These are phyloP conservation scores for Paragyromitra xinjiangensis DNA, from an alignment of 495 filamentous ascomycete genomes.

Conservation along the genomic window DNA sequence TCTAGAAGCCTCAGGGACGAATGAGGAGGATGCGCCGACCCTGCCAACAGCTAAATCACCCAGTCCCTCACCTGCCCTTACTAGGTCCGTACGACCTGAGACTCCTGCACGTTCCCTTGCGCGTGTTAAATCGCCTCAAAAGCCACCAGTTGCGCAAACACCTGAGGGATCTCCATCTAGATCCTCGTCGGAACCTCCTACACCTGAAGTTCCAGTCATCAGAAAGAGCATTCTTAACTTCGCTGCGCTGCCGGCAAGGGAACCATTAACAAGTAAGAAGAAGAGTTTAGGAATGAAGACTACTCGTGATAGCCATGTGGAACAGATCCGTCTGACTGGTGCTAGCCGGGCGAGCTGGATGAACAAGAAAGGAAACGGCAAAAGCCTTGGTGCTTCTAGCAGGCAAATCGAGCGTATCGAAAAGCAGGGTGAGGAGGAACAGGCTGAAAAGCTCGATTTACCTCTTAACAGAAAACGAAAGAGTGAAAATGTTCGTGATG, in stretches of 20 bases:
- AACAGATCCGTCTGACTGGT: conserved; percentile 66
- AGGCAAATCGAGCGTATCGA: conserved; percentile 63
- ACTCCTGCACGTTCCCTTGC: conserved; percentile 22
- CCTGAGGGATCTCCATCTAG: conserved; percentile 32
- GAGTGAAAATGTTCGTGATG: conserved; percentile 54
- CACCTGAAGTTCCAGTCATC: conserved; percentile 66
- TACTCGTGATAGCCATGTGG: conserved; percentile 81
- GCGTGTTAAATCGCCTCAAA: neutral
- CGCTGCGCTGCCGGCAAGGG: conserved; percentile 87
- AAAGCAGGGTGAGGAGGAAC: conserved; percentile 62
- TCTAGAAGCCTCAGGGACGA: neutral
- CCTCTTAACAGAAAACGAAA: conserved; percentile 54
- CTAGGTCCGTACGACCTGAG: neutral
- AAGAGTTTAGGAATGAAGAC: conserved; percentile 77
- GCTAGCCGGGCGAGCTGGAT: conserved; percentile 61
- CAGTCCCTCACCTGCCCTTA: conserved; percentile 7
- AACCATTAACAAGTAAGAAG: conserved; percentile 80
- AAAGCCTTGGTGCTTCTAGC: conserved; percentile 62
- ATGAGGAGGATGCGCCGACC: conserved; percentile 28
- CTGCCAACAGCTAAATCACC: conserved; percentile 14
- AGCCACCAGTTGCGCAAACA: conserved; percentile 21
- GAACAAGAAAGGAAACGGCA: conserved; percentile 59
- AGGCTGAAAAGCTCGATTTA: conserved; percentile 62
- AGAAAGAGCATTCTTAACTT: conserved; percentile 95
- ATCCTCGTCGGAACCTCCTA: conserved; percentile 46